Conservation (phyloP, 2,329 filamentous ascomycete species). For the Colletotrichum graminicola region DNA sequence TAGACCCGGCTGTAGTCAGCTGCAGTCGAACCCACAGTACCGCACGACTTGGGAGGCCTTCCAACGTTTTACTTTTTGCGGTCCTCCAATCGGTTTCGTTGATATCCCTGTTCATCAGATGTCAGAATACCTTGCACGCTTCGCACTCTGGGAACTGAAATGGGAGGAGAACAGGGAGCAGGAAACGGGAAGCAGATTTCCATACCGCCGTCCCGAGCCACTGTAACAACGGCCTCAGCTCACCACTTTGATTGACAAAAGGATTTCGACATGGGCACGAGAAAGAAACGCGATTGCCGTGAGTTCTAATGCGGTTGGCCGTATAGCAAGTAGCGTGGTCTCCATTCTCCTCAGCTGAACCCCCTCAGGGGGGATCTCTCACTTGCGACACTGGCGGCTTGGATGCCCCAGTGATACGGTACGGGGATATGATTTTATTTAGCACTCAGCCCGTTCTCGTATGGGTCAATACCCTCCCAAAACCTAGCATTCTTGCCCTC, state of each 20-base stretch:
- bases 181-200: conserved; percentile 1
- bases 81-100: not conserved
- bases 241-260: conserved; percentile 10
- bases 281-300: conserved; percentile 18
- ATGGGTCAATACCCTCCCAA: conserved; percentile 11
- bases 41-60: not conserved
- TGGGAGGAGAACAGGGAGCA: not conserved
- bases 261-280: conserved; percentile 2
- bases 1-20: conserved; percentile 16
- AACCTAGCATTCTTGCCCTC: conserved; percentile 6
- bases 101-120: not conserved
- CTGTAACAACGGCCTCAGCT: conserved; percentile 16
- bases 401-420: conserved; percentile 37
- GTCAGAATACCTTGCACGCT: not conserved
- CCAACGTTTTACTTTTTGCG: conserved; percentile 3
- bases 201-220: conserved; percentile 8
- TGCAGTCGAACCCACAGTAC: conserved; percentile 6
- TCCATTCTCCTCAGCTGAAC: not conserved
- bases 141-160: not conserved
- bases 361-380: conserved; percentile 4
- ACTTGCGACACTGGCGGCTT: conserved; percentile 40
- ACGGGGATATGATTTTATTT: conserved; percentile 26
- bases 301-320: not conserved
- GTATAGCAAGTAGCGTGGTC: not conserved
- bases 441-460: conserved; percentile 12